phyloP scores from a whole-genome alignment of 2,329 filamentous ascomycete species.

The Trichoderma sp. region DNA sequence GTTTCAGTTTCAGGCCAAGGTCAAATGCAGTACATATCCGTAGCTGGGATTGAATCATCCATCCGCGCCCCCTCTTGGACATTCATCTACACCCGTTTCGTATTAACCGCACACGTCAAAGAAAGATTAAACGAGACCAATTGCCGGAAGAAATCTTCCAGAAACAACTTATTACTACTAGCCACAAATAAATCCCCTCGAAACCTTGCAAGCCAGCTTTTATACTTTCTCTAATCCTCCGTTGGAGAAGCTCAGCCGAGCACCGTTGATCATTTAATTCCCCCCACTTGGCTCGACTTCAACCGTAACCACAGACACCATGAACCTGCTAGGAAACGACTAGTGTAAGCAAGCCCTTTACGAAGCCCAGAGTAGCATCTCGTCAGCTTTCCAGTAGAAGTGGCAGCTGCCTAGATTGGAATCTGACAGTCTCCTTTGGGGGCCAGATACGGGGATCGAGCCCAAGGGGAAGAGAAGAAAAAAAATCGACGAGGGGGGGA shows the following conservation, averaged over 20 bases:
- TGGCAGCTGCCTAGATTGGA: background rate
- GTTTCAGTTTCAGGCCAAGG: conserved; percentile 2
- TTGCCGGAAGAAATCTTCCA: background rate
- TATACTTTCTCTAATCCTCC: background rate
- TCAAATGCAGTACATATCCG: background rate
- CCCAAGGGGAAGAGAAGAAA: background rate
- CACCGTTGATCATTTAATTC: background rate
- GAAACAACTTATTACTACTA: background rate
- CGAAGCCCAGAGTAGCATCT: conserved; percentile 1
- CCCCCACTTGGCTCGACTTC: conserved; percentile 10
- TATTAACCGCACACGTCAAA: background rate
- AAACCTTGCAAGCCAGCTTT: background rate
- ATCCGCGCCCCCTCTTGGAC: background rate
- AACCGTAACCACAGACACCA: background rate
- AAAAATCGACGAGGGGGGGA: background rate
- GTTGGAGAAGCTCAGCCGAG: background rate
- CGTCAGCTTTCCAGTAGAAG: conserved; percentile 4
- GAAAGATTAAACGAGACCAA: background rate
- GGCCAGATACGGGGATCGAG: background rate
- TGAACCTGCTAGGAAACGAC: conserved; percentile 1
- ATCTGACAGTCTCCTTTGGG: conserved; percentile 2
- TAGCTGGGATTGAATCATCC: background rate
- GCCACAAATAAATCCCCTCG: background rate
- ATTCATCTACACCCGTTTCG: background rate
- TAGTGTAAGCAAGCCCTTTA: background rate